These are phyloP conservation scores for Zasmidium cellare DNA, from an alignment of 2,329 filamentous ascomycete species.

Conservation along the genomic window DNA sequence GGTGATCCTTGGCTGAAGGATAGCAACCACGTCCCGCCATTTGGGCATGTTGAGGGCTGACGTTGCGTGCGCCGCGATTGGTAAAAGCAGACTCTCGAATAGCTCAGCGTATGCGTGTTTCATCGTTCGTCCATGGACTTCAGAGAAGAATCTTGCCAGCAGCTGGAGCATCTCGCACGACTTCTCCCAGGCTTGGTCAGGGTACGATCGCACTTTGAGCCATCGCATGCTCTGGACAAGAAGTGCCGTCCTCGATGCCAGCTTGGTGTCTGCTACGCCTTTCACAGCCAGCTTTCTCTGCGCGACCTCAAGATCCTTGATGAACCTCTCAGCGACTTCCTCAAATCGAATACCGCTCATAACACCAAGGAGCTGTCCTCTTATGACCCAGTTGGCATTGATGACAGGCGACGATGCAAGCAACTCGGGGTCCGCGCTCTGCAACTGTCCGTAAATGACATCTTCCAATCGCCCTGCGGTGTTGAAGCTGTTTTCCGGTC, in stretches of 20 bases:
- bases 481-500: conserved; percentile 61
- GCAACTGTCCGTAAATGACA: conserved; percentile 95
- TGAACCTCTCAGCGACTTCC: conserved; percentile 78
- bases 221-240: conserved; percentile 91
- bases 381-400: conserved; percentile 93
- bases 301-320: conserved; percentile 74
- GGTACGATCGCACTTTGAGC: conserved; percentile 71
- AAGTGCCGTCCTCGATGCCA: conserved; percentile 80
- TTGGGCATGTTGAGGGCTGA: conserved; percentile 73
- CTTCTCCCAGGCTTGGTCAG: conserved; percentile 75
- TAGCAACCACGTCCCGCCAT: conserved; percentile 82
- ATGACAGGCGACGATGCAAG: conserved; percentile 75
- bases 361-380: conserved; percentile 87
- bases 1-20: conserved; percentile 73
- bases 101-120: conserved; percentile 95
- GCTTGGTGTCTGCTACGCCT: conserved; percentile 64
- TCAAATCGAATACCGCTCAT: conserved; percentile 93
- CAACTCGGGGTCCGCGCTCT: conserved; percentile 81
- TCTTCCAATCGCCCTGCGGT: conserved; percentile 93
- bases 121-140: conserved; percentile 81
- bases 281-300: conserved; percentile 75
- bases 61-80: conserved; percentile 78
- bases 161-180: conserved; percentile 87
- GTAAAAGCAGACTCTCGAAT: conserved; percentile 80
- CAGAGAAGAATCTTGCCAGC: conserved; percentile 78